Conservation (phyloP, 495 filamentous ascomycete genomes). For the Usnea hakonensis region DNA sequence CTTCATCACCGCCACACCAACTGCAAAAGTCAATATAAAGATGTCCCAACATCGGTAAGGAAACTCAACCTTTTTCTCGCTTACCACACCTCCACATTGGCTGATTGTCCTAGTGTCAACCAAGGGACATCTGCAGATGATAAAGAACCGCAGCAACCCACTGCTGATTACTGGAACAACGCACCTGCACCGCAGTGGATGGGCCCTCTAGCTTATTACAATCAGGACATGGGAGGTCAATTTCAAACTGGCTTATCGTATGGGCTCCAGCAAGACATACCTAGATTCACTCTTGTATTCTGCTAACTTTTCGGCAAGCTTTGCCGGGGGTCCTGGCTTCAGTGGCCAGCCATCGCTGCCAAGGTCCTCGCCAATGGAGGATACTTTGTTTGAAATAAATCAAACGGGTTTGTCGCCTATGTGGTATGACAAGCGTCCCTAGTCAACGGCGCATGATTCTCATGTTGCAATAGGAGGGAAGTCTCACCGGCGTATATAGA, state of each 20-base stretch:
- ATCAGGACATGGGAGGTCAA: not conserved
- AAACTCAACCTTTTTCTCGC: not conserved
- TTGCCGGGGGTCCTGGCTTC: not conserved
- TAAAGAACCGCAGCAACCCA: not conserved
- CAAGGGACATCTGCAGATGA: not conserved
- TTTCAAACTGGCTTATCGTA: not conserved
- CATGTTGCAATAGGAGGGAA: not conserved
- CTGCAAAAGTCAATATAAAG: not conserved
- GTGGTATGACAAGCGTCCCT: not conserved
- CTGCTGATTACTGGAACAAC: not conserved
- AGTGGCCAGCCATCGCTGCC: not conserved
- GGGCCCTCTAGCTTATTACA: not conserved
- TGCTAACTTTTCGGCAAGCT: not conserved
- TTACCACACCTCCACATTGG: not conserved
- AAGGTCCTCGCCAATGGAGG: not conserved
- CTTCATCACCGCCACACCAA: not conserved
- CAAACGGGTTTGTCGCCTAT: not conserved
- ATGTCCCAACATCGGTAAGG: slow-evolving; percentile 1
- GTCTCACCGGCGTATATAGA: not conserved
- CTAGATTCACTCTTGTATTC: not conserved
- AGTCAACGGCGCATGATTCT: not conserved
- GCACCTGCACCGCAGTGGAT: not conserved
- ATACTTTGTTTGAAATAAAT: not conserved
- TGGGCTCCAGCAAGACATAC: not conserved
- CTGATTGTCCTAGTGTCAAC: not conserved